Evolutionary conservation across 2,329 filamentous ascomycete species (phyloP).

Genomic region (Claviceps capensis): DNA sequence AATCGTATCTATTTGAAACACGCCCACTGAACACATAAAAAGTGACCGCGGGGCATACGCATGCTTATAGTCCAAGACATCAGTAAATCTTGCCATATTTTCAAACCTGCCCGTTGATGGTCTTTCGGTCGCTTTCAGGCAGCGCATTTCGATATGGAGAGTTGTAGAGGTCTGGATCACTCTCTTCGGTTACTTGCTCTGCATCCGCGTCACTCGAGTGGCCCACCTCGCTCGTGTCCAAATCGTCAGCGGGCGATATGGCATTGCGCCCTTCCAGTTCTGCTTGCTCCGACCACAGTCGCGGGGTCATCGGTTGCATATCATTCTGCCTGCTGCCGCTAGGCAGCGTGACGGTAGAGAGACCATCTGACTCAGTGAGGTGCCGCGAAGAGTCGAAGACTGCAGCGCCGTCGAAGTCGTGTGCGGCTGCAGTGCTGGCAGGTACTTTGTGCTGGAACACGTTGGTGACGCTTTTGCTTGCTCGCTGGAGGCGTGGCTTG

Average conservation of each 20-base stretch:
- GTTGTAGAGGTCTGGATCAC: conserved; percentile 20
- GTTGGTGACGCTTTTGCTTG: conserved; percentile 25
- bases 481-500: conserved; percentile 28
- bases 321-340: background rate
- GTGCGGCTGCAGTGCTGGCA: conserved; percentile 7
- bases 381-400: conserved; percentile 22
- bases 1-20: background rate
- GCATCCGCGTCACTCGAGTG: conserved; percentile 18
- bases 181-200: conserved; percentile 20
- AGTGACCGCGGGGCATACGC: background rate
- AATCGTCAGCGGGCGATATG: conserved; percentile 15
- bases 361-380: background rate
- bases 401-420: conserved; percentile 5
- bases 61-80: background rate
- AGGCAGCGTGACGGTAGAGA: background rate
- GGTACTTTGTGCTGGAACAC: conserved; percentile 12
- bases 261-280: conserved; percentile 3
- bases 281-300: conserved; percentile 3
- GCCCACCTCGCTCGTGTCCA: conserved; percentile 19
- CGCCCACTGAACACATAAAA: background rate
- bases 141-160: background rate
- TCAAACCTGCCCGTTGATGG: background rate
- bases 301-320: background rate
- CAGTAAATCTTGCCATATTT: background rate
- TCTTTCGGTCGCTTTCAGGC: background rate